Percentiles rank a stretch among this genome's conserved stretches.
These are phyloP conservation scores for Henckelia pumila DNA, from an alignment of 257 asterid species.

Conservation along the genomic window DNA sequence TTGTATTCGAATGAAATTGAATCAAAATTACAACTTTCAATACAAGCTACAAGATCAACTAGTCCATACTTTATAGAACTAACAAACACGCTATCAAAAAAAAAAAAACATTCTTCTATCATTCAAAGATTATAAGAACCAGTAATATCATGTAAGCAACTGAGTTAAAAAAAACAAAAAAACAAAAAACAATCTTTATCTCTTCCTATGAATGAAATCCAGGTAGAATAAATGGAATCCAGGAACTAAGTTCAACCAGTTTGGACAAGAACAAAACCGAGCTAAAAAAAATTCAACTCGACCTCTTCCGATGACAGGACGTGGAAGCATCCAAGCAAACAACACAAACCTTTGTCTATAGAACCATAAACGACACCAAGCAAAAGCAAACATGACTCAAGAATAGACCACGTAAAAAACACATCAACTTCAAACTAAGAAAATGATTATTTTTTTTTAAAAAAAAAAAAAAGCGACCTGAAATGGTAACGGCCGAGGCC, in stretches of 20 bases:
- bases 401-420: constrained; percentile 14
- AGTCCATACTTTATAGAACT: not conserved
- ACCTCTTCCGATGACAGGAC: constrained; percentile 17
- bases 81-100: not conserved
- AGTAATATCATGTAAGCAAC: not conserved
- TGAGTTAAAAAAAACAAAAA: not conserved
- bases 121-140: not conserved
- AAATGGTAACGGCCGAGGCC: constrained; percentile 90
- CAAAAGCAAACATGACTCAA: not conserved
- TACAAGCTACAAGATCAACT: not conserved
- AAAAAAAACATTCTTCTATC: not conserved
- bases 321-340: constrained; percentile 2
- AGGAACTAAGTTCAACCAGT: constrained; percentile 4
- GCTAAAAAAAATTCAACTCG: constrained; percentile 2
- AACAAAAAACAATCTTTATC: constrained; percentile 14
- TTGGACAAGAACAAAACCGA: not conserved
- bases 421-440: constrained; percentile 12
- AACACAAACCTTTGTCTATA: not conserved
- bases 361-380: not conserved
- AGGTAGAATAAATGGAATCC: not conserved
- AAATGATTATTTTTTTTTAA: no score
- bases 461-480: constrained; percentile 65
- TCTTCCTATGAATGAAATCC: not conserved
- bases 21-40: constrained; percentile 1
- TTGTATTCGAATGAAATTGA: constrained; percentile 8